Percentiles rank a stretch among this genome's conserved stretches.
These are phyloP conservation scores for Zygnema cylindricum DNA, from an alignment of 139 green algal species.

Conservation along the genomic window DNA sequence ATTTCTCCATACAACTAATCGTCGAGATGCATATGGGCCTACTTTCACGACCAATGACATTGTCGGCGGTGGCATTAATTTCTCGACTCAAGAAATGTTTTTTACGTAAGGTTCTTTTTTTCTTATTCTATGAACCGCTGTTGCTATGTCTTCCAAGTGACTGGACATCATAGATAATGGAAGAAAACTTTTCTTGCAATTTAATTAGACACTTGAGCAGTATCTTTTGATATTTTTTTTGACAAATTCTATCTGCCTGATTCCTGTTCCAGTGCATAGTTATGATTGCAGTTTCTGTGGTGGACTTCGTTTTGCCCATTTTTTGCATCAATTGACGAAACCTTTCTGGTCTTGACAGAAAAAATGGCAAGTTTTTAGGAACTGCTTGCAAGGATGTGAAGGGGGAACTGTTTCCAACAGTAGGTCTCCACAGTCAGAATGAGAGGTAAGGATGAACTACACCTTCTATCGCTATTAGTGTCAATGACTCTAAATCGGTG, in stretches of 20 bases:
- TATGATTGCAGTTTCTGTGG: no score
- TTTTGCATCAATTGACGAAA: no score
- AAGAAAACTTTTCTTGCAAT: no score
- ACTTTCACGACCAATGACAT: constrained; percentile 75
- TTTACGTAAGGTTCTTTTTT: constrained; percentile 79
- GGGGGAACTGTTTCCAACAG: constrained; percentile 77
- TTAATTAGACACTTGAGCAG: no score
- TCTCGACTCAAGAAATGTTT: constrained; percentile 83
- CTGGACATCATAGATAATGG: no score
- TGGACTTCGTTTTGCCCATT: no score
- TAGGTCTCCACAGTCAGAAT: constrained; percentile 82
- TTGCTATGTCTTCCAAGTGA: not conserved
- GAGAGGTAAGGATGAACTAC: constrained; percentile 37
- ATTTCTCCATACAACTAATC: constrained; percentile 68
- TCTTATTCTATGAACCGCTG: not conserved
- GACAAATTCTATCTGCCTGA: no score
- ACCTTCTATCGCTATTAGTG: no score
- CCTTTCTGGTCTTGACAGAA: no score
- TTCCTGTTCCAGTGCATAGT: no score
- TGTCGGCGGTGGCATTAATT: constrained; percentile 82
- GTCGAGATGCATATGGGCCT: constrained; percentile 81
- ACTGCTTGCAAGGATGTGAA: constrained; percentile 75
- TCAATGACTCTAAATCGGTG: no score
- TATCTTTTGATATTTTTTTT: no score
- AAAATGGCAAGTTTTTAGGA: constrained; percentile 81